Base-by-base conservation (phyloP, 176 grass and related monocot species). In the Eleusine indica region DNA sequence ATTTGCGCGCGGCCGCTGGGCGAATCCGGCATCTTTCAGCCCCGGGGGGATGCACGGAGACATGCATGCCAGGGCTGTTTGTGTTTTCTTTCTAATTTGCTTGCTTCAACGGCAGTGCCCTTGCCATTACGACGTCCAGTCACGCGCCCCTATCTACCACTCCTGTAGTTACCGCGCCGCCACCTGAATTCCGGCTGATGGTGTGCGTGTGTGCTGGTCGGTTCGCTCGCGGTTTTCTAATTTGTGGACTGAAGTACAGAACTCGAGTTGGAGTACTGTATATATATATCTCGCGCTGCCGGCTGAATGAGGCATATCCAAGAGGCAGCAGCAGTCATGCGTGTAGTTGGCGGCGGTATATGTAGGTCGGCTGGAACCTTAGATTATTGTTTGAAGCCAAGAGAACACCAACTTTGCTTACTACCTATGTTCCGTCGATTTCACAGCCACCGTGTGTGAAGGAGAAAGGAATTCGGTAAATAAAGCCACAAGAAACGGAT, bases 11-110 rank as follows among this genome's bases (percentile, higher is more conserved):
- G 1, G 30, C 14, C 65, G 13, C 29, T 66, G 29, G 63, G 5
- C 14, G 63, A 32, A 35, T 67, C 15, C 65, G 14, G 65, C 65
- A 67, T 67, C 65, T 67, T 67, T 38, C 14, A 7, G 29, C 30
- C 30, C 14, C 4, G 71, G 76, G 61, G 76, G 60, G 42, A 66
- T 66, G 76, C 61, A 79, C 8, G 60, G 25, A 78, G 61, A 79
- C 61, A 13, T 64, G 61, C 61, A 29, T 14, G 61, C 41, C 22
- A 35, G 61, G 18, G 39, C 14, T 9, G 25, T 25, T 25, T 25
- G 28, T 39, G 5, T 75, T 57, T 29, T 6, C 5, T 28, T 19
- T 10, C 16, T 11, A 7, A 3, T 56, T 38, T 28, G 19, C 10
- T 17, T 74, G 71, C 47, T 19, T 74, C 7, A 51, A 30, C 29